Evolutionary conservation across 2,329 filamentous ascomycete species (phyloP), one percentile per base, ranked within the genome.

Genomic region (Fusarium musae): DNA sequence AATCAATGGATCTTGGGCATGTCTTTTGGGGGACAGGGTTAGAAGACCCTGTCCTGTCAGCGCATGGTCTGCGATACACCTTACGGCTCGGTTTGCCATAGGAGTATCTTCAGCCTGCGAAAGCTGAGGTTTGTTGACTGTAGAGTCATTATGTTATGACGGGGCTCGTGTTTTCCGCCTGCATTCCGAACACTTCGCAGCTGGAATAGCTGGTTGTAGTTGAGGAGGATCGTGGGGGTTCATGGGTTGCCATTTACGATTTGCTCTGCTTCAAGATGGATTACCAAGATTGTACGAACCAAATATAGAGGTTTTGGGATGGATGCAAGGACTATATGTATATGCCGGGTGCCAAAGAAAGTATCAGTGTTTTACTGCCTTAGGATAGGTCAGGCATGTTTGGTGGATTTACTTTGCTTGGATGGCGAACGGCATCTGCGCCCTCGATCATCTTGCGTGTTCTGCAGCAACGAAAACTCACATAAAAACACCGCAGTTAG

Each of bases 401-500:
- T 52, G 30, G 6, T 52, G 49, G 34, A n/a, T 54, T 54, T 54
- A 16, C 34, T 54, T 54, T 54, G 50, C 34, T 54, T 54, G 23
- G 34, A 40, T 54, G 50, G 50, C 50, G 50, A 54, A 54, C 50
- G 50, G 50, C 50, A 54, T 34, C 50, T 54, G 34, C 50, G 50
- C 50, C 50, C 50, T 54, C 50, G 50, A 54, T 39, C 50, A 54
- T 54, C 50, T 39, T 54, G 50, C 50, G 50, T 40, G 50, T 40
- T 54, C 23, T 28, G 50, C 34, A n/a, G n/a, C 15, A 21, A 16
- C 10, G n/a, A 17, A 37, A 40, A 23, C 10, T 11, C 6, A n/a
- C 7, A 54, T 12, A 28, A 54, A 39, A 54, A 39, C 9, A 9
- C 23, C 28, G 50, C 19, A 36, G 34, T 54, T 54, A 54, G 34